Percentiles rank a stretch among this genome's conserved stretches.
phyloP scores from a whole-genome alignment of 2,329 filamentous ascomycete species.

The Penicillium brasilianum region DNA sequence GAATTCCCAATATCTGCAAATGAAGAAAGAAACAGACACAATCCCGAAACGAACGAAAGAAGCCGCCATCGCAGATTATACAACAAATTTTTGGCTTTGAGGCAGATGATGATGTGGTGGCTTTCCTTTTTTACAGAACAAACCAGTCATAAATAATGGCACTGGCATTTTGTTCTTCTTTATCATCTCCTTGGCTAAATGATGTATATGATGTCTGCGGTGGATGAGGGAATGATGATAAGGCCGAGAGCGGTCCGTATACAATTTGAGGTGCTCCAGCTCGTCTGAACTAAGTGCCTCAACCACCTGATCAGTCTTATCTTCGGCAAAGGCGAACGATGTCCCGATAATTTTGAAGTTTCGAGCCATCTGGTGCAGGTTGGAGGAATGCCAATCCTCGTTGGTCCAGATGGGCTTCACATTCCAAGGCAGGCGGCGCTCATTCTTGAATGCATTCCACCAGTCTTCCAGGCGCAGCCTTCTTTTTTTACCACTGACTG shows the following conservation, averaged over 20 bases:
- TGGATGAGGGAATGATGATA: constrained; percentile 24
- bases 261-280: constrained; percentile 18
- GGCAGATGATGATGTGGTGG: neutral
- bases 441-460: constrained; percentile 30
- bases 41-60: neutral
- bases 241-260: constrained; percentile 27
- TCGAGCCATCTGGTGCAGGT: constrained; percentile 26
- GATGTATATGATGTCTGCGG: constrained; percentile 27
- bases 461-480: constrained; percentile 26
- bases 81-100: constrained; percentile 2
- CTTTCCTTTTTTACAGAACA: constrained; percentile 27
- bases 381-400: constrained; percentile 27
- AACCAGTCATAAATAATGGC: constrained; percentile 18
- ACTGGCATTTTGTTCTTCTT: constrained; percentile 19
- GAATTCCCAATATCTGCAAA: neutral
- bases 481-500: constrained; percentile 29
- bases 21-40: neutral
- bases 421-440: constrained; percentile 28
- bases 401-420: constrained; percentile 24
- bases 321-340: constrained; percentile 28
- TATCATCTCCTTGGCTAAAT: constrained; percentile 24
- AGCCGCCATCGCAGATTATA: neutral
- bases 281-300: constrained; percentile 15
- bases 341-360: constrained; percentile 32
- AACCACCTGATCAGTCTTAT: constrained; percentile 18